Evolutionary conservation across 768 basidiomycete species (phyloP), one percentile per base, ranked within the genome.

Genomic region (Rhizopogon sp.): DNA sequence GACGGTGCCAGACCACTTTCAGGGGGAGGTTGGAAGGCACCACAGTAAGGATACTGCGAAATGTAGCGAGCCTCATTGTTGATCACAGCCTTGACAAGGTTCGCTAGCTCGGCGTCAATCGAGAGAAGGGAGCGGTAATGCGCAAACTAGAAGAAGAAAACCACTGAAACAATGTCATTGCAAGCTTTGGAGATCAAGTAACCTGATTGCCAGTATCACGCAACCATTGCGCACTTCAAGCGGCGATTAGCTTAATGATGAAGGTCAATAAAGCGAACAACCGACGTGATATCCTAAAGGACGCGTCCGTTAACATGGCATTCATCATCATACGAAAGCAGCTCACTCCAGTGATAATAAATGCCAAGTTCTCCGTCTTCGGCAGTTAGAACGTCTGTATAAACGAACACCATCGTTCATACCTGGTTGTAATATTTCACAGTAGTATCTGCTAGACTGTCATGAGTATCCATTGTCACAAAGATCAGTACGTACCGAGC

Each of bases 191-290:
- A 31, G 33, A 62, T 70, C 29, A 52, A 49, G 14, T 25, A 22
- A 84, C 86, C 71, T 89, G 88, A 64, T 90, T 91, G 25, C 82
- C 85, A 20, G 89, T 88, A 64, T 91, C 88, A 49, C 89, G 84
- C 39, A 91, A 75, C 89, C 89, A 91, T 63, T 90, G 88, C 3
- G 89, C 89, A 33, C 88, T 90, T 56, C 40, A 47, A 13, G 47
- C 8, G 9, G 47, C 14, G 51, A 6, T 35, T 46, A 40, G 54
- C 3, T 41, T 39, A 39, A 37, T 65, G 33, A 22, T 43, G n/a
- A 17, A 35, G 43, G 56, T 39, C 49, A 52, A 39, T 13, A 35
- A 56, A 17, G 41, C 16, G 43, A 17, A 13, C 20, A 43, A 74
- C 83, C 46, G 66, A 89, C 88, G 84, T 85, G 61, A 90, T 88